Base-by-base conservation (phyloP, 2,329 filamentous ascomycete species). In the Cercospora sp. region DNA sequence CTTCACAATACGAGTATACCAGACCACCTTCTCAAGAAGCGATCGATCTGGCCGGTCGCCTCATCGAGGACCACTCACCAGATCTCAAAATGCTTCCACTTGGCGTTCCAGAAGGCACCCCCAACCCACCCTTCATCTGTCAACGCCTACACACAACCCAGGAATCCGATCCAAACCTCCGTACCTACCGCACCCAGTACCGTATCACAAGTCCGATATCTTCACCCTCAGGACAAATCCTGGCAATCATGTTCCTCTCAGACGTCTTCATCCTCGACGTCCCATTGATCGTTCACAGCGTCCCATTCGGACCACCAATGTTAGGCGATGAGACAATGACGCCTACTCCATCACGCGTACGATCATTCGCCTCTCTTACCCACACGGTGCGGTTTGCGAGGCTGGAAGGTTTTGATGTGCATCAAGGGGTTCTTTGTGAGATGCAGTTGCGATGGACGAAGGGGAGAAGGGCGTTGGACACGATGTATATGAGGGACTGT, bases 251-350 rank as follows among this genome's bases (percentile, higher is more conserved):
- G 3, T 61, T 32, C 18, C 37, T 60, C 8, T 60, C 53, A 18
- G 63, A 65, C 26, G 30, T 60, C 2, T 65, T 49, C 37, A 40
- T 28, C 12, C 28, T 65, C 12, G 63, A 65, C n/a, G 63, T 21
- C 12, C 63, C 55, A 13, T 37, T 60, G 24, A 18, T 13, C 8
- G 32, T 60, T n/a, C 18, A 61, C 21, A 37, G 21, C 34, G 16
- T 61, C 55, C 34, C 59, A 24, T 60, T 65, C 49, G 63, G 63
- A 9, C 40, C 59, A 18, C 40, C 57, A 1, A 30, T 16, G 10
- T 3, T 66, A n/a, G 57, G 37, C 8, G 34, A 60, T 26, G 24
- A 13, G 8, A 55, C 24, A 16, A 7, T 26, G 10, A 51, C 53
- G 16, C 21, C 28, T 7, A 51, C 13, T 1, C 12, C n/a, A 8